Conservation (phyloP, 371 early-diverging fungal genomes). For the Quaeritorhiza haematococci region DNA sequence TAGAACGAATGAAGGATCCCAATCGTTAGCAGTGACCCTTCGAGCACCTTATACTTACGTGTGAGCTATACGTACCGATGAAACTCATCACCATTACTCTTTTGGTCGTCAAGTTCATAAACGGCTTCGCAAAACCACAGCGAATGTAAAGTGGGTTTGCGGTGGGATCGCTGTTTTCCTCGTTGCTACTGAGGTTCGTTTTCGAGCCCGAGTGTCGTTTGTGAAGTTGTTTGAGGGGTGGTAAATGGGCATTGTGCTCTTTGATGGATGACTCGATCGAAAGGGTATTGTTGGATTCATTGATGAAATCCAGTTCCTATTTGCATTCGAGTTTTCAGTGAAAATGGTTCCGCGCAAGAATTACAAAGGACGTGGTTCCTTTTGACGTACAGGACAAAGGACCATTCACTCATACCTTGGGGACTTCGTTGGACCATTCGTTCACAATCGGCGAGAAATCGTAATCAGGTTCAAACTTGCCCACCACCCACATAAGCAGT, state of each 20-base stretch:
- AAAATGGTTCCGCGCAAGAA: too few species aligned
- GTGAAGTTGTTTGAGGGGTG: too few species aligned
- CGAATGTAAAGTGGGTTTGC: slow-evolving; percentile 11
- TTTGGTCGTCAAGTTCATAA: slow-evolving; percentile 2
- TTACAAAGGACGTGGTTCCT: too few species aligned
- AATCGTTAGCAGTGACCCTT: too few species aligned
- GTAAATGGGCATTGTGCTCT: slow-evolving; percentile 12
- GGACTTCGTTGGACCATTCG: slow-evolving; percentile 8
- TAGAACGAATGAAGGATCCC: background rate
- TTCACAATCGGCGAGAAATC: slow-evolving; percentile 20
- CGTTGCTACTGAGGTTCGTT: too few species aligned
- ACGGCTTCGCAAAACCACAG: slow-evolving; percentile 19
- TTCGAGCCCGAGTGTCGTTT: too few species aligned
- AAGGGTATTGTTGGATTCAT: slow-evolving; percentile 21
- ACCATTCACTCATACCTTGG: too few species aligned
- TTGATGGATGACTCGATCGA: slow-evolving; percentile 12
- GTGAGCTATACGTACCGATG: slow-evolving; percentile 16
- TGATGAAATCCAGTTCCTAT: slow-evolving; percentile 26
- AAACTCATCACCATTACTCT: slow-evolving; percentile 19
- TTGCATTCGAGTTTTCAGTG: too few species aligned
- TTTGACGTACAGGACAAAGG: slow-evolving; percentile 3
- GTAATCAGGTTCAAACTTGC: slow-evolving; percentile 16
- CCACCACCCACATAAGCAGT: slow-evolving; percentile 11
- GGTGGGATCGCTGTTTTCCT: background rate
- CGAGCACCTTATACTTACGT: too few species aligned